A percentile compares a stretch with the other conserved stretches of the same genome.
Conservation (phyloP, 495 filamentous ascomycete species). For the Evansstolkia leycettana region DNA sequence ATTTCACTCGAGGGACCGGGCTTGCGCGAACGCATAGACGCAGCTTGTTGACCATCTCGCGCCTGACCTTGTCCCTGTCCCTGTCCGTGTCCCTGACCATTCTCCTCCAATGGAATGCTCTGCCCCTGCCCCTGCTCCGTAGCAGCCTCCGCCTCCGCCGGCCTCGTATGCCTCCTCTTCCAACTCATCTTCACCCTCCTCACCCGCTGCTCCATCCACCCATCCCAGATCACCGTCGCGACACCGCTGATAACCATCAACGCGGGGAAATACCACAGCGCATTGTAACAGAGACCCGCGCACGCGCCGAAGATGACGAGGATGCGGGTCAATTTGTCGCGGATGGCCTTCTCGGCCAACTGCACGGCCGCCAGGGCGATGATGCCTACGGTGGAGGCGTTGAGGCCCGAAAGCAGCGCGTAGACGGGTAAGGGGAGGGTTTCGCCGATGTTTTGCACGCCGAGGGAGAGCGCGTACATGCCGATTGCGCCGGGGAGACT, state of each 20-base stretch:
- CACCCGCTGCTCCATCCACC: conserved; percentile 33
- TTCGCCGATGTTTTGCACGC: conserved; percentile 47
- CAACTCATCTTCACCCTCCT: conserved; percentile 11
- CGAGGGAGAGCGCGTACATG: conserved; percentile 62
- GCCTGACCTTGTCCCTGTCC: too few relatives aligned
- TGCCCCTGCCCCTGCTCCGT: conserved; percentile 3
- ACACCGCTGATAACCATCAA: conserved; percentile 50
- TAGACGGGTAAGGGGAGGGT: conserved; percentile 56
- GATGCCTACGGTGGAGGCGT: conserved; percentile 67
- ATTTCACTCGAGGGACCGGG: background rate
- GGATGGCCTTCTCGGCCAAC: conserved; percentile 63
- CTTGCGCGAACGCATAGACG: conserved; percentile 9
- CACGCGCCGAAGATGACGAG: conserved; percentile 57
- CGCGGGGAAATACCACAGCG: conserved; percentile 74
- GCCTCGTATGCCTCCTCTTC: conserved; percentile 7
- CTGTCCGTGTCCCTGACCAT: too few relatives aligned
- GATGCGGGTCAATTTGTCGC: conserved; percentile 54
- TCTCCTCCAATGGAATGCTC: conserved; percentile 1
- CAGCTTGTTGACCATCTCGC: too few relatives aligned
- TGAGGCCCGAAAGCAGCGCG: conserved; percentile 65
- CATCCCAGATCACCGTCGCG: conserved; percentile 48
- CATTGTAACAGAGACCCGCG: conserved; percentile 63
- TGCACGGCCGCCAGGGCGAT: conserved; percentile 69
- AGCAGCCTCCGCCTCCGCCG: background rate
- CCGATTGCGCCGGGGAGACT: conserved; percentile 66